phyloP scores from a whole-genome alignment of 176 grass and related monocot genomes.

The Carex pumila region DNA sequence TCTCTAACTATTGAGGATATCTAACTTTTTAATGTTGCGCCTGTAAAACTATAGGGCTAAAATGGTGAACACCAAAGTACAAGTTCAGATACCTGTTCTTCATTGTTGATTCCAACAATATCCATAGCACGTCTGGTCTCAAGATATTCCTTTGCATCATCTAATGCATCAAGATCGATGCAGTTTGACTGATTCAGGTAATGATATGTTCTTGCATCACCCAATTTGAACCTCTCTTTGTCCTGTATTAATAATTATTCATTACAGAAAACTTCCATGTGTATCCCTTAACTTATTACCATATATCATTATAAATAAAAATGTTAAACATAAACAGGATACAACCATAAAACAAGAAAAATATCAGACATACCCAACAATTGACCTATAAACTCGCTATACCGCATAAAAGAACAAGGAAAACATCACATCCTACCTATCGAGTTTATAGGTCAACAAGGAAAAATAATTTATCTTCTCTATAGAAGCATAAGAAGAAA shows the following conservation, averaged over 20 bases:
- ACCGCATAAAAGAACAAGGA: no score
- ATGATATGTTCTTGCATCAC: constrained; percentile 64
- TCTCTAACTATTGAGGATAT: not conserved
- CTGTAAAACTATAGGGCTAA: not conserved
- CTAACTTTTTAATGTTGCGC: not conserved
- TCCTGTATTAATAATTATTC: constrained; percentile 38
- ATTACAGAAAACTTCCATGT: constrained; percentile 1
- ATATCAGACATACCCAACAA: not conserved
- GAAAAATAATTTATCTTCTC: not conserved
- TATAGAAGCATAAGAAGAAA: not conserved
- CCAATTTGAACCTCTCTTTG: constrained; percentile 73
- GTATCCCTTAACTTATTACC: not conserved
- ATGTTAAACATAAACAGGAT: not conserved
- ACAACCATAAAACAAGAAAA: not conserved
- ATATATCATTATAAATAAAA: not conserved
- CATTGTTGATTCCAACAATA: constrained; percentile 76
- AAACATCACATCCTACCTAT: not conserved
- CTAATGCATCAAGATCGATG: constrained; percentile 78
- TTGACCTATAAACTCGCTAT: not conserved
- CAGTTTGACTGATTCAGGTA: constrained; percentile 97
- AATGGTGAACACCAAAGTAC: not conserved
- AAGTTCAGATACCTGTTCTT: constrained; percentile 67
- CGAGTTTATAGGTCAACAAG: no score
- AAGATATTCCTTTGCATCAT: constrained; percentile 76
- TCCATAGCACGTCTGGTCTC: constrained; percentile 87